Evolutionary conservation across 768 basidiomycete species (phyloP), one percentile per base, ranked within the genome.

Genomic region (Auriscalpium vulgare): DNA sequence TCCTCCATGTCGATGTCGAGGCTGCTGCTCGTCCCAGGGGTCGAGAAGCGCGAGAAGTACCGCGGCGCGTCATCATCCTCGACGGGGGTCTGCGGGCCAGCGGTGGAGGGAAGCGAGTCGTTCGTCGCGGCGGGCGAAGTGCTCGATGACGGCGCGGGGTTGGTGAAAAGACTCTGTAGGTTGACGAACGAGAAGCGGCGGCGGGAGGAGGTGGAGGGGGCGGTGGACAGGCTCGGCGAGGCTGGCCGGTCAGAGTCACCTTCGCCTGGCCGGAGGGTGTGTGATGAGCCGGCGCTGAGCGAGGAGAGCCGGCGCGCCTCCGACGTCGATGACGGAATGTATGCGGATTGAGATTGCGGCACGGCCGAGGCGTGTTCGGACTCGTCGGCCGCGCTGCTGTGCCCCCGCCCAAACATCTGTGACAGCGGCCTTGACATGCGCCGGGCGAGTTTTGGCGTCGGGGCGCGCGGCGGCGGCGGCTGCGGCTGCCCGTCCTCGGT

Each of bases 151-250:
- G 55, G 44, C 3, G 56, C 35, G 19, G 64, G 55, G 9, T 58
- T 59, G 16, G 63, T 58, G 57, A 72, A 71, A n/a, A 72, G 58
- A 23, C 64, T 56, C 40, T 69, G 68, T 6, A 72, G 65, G 47
- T 70, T 67, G 49, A 69, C 66, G 2, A 70, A 66, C 13, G 70
- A 72, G 45, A 72, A 62, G 16, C 69, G 63, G 6, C 60, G 63
- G 10, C 67, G 64, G 62, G 68, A 66, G 16, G 67, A 63, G 21
- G 62, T 63, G 23, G 58, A 62, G 40, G 60, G 63, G 37, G 59
- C 59, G 45, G 62, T 64, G 3, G 66, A 65, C 34, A 66, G 61
- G 11, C 53, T 61, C 6, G 66, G 65, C 10, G 60, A 62, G 37
- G 43, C 46, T 54, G 55, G 58, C 44, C 50, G 60, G 50, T 34